Base-by-base conservation (phyloP, 2,329 filamentous ascomycete genomes). In the Coniochaeta pulveracea region DNA sequence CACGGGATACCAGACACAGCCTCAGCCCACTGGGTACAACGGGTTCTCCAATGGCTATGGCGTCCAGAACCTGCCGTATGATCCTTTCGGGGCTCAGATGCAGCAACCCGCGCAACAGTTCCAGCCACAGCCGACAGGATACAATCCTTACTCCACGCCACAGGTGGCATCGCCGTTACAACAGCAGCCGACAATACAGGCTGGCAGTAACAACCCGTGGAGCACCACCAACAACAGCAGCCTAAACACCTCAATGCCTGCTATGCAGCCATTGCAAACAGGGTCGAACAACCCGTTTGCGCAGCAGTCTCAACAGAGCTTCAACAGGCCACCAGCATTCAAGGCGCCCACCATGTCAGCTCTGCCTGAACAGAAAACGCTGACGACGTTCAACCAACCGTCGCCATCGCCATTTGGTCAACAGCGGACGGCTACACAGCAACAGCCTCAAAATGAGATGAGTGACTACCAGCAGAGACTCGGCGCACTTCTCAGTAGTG, bases 201-300 rank as follows among this genome's bases (percentile, higher is more conserved):
- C 88, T 16, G 88, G 86, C 22, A 93, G 76, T 56, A 93, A 96
- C 62, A 98, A 98, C 54, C 91, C 91, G 1, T 98, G 89, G 85
- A 82, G 85, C 16, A 71, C 69, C 18, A 70, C 64, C 45, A 68
- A 66, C 14, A 42, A 66, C 60, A 40, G 71, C 71, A 41, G 64
- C 72, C 38, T 64, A 76, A 33, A 70, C 81, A 17, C 22, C 6
- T 19, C 17, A 8, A n/a, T n/a, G n/a, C n/a, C n/a, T n/a, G 34
- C 78, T 2, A 60, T 95, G 41, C 79, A 82, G 51, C 82, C 86
- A 4, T 81, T 85, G 51, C 80, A 84, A 4, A 98, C 91, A 3
- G 91, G 91, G 30, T 96, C 91, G 11, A 98, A 98, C 65, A 98
- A 98, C 53, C 91, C 91, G 3, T 98, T 98, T 51, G 89, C 91